These are phyloP conservation scores for Oryza meyeriana DNA, from an alignment of 176 grass and related monocot species.

Conservation along the genomic window DNA sequence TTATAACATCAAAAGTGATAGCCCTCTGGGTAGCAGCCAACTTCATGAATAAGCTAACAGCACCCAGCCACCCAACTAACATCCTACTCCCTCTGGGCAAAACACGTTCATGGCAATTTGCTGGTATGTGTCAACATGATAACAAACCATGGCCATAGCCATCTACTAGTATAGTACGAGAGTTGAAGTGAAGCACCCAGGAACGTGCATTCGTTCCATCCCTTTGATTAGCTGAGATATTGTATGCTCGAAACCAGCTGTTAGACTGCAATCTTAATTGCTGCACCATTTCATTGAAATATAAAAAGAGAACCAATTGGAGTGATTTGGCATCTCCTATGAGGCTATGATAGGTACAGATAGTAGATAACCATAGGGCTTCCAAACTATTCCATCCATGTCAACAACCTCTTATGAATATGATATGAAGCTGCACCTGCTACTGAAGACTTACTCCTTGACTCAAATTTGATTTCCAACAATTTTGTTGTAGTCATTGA, in stretches of 20 bases:
- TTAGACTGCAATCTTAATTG: conserved; percentile 7
- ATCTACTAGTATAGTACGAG: neutral
- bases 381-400: neutral
- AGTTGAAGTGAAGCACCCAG: neutral
- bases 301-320: neutral
- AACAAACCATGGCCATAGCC: neutral
- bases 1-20: neutral
- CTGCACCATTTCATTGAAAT: neutral
- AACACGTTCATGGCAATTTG: too few relatives aligned
- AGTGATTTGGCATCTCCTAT: conserved; percentile 1
- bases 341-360: neutral
- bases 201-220: neutral
- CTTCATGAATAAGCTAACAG: neutral
- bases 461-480: conserved; percentile 1
- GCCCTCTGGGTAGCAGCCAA: neutral
- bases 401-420: conserved; percentile 1
- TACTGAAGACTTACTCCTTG: conserved; percentile 2
- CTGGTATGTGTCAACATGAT: neutral
- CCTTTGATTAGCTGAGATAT: neutral
- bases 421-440: conserved; percentile 20
- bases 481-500: neutral
- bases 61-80: neutral
- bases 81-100: too few relatives aligned
- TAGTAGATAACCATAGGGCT: neutral
- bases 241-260: neutral